Conservation (phyloP, 768 basidiomycete genomes). For the Candolleomyces efflorescens region DNA sequence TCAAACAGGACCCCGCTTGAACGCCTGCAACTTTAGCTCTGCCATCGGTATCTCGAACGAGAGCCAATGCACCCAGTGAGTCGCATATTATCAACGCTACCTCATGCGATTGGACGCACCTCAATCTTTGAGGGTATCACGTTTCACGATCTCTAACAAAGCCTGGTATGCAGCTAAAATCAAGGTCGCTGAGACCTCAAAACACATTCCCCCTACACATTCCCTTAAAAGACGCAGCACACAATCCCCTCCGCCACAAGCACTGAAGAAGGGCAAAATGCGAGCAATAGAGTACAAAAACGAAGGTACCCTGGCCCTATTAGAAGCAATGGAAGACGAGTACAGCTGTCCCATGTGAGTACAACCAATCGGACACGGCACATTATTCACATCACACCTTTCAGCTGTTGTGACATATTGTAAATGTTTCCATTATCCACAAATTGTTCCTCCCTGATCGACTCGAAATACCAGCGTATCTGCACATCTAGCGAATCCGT, state of each 20-base stretch:
- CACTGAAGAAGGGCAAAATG: conserved; percentile 41
- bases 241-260: not conserved
- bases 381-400: conserved; percentile 10
- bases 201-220: not conserved
- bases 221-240: not conserved
- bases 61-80: too few relatives aligned
- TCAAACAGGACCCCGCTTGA: too few relatives aligned
- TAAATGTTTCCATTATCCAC: conserved; percentile 27
- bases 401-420: conserved; percentile 71
- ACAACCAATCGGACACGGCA: not conserved
- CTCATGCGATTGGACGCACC: too few relatives aligned
- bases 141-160: too few relatives aligned
- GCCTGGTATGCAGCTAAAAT: too few relatives aligned
- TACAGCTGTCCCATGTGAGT: conserved; percentile 71
- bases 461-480: conserved; percentile 39
- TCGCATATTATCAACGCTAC: too few relatives aligned
- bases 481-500: conserved; percentile 62
- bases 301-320: conserved; percentile 16
- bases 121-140: too few relatives aligned
- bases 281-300: conserved; percentile 20
- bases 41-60: too few relatives aligned
- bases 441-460: not conserved
- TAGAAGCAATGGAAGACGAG: conserved; percentile 58
- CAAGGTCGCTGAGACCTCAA: too few relatives aligned
- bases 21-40: too few relatives aligned